Percentiles rank a stretch among this genome's conserved stretches.
Evolutionary conservation across 1,139 yeast genomes (phyloP).

Genomic region (Protomyces lactucae-debilis): DNA sequence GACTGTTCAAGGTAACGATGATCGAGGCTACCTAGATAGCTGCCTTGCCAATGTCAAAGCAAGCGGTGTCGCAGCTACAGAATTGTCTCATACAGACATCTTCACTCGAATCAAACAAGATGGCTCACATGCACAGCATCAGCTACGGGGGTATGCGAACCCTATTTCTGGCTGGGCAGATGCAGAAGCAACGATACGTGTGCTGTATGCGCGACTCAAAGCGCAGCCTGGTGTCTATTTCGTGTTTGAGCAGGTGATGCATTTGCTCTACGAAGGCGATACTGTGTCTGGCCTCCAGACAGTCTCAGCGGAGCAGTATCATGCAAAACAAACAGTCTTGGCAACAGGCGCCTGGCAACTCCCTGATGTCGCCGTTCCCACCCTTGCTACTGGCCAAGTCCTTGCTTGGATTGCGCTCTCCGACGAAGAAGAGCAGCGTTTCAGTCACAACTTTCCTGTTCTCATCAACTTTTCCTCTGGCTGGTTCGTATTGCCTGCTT

Average conservation of each 20-base stretch:
- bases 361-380: conserved; percentile 1
- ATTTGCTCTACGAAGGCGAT: conserved; percentile 33
- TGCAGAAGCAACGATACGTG: conserved; percentile 41
- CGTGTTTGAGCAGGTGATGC: conserved; percentile 36
- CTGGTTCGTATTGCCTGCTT: conserved; percentile 48
- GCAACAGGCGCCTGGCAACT: conserved; percentile 45
- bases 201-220: conserved; percentile 36
- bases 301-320: conserved; percentile 38
- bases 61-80: conserved; percentile 35
- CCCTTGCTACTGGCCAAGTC: conserved; percentile 34
- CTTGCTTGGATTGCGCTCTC: conserved; percentile 33
- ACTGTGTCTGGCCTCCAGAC: conserved; percentile 38
- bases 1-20: conserved; percentile 34
- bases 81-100: conserved; percentile 30
- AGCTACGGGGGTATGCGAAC: conserved; percentile 36
- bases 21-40: conserved; percentile 39
- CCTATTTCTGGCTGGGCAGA: conserved; percentile 43
- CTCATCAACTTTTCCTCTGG: conserved; percentile 48
- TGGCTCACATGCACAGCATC: neutral
- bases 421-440: conserved; percentile 31
- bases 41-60: conserved; percentile 37
- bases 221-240: conserved; percentile 34
- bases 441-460: conserved; percentile 43
- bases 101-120: neutral
- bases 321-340: conserved; percentile 41